These are phyloP conservation scores for Fusarium oligoseptatum DNA, from an alignment of 2,329 filamentous ascomycete species.

Conservation along the genomic window DNA sequence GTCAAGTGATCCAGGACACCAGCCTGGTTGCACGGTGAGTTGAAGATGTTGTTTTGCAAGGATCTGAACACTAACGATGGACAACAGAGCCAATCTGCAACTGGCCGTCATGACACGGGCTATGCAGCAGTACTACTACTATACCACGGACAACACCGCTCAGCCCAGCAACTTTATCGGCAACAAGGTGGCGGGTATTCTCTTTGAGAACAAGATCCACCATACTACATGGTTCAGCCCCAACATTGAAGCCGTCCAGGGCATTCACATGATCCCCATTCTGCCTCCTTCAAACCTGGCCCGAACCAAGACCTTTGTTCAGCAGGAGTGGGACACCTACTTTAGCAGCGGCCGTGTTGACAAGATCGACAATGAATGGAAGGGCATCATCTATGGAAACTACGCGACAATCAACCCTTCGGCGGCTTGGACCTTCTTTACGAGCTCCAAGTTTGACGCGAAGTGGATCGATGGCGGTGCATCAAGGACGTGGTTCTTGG, in stretches of 20 bases:
- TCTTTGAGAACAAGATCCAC: constrained; percentile 97
- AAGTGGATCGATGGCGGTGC: constrained; percentile 85
- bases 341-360: constrained; percentile 78
- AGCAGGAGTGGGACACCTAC: constrained; percentile 84
- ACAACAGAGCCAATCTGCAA: constrained; percentile 79
- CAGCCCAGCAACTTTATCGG: constrained; percentile 82
- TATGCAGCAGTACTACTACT: constrained; percentile 85
- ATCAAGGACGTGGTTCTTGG: constrained; percentile 86
- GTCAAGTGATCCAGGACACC: constrained; percentile 77
- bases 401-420: constrained; percentile 81
- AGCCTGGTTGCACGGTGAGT: constrained; percentile 80
- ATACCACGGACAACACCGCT: constrained; percentile 74
- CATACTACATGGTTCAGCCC: constrained; percentile 91
- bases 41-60: background rate
- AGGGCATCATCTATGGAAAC: constrained; percentile 86
- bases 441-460: constrained; percentile 72
- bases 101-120: constrained; percentile 81
- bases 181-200: constrained; percentile 79
- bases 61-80: constrained; percentile 7
- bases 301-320: constrained; percentile 77
- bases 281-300: constrained; percentile 76
- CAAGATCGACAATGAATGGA: constrained; percentile 81
- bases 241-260: constrained; percentile 78
- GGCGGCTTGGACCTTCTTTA: constrained; percentile 82
- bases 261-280: constrained; percentile 87